These are phyloP conservation scores for Tuber calosporum DNA, from an alignment of 495 filamentous ascomycete species.

Conservation along the genomic window DNA sequence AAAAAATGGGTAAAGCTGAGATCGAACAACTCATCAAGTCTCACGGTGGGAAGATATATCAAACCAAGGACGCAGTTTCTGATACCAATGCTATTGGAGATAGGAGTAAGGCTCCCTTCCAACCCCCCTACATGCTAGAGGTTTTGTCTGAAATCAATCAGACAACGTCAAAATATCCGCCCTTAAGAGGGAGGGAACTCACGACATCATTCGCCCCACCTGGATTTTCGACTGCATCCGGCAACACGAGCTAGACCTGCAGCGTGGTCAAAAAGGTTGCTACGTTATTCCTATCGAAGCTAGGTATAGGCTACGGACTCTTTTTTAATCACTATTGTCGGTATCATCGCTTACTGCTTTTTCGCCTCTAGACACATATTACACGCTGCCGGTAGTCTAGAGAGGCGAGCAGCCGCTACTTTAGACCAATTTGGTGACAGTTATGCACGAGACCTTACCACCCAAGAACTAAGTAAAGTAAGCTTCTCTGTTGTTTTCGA, in stretches of 20 bases:
- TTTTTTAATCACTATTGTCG: background rate
- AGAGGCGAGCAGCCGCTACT: slow-evolving; percentile 46
- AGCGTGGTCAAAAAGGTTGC: slow-evolving; percentile 34
- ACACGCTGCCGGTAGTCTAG: slow-evolving; percentile 41
- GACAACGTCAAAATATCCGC: slow-evolving; percentile 79
- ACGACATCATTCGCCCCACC: slow-evolving; percentile 65
- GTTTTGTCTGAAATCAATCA: slow-evolving; percentile 23
- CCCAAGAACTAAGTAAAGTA: slow-evolving; percentile 55
- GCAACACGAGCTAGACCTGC: slow-evolving; percentile 43
- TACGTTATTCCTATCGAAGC: slow-evolving; percentile 36
- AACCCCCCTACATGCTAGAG: slow-evolving; percentile 2
- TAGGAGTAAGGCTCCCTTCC: slow-evolving; percentile 49
- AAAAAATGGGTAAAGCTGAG: slow-evolving; percentile 67
- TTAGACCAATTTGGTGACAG: slow-evolving; percentile 77
- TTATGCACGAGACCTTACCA: slow-evolving; percentile 63
- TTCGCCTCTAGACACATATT: slow-evolving; percentile 27
- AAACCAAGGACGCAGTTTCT: slow-evolving; percentile 57
- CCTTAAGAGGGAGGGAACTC: slow-evolving; percentile 59
- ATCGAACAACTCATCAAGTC: slow-evolving; percentile 82
- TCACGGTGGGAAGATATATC: slow-evolving; percentile 76
- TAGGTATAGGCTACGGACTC: slow-evolving; percentile 5
- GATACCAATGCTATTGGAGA: slow-evolving; percentile 70
- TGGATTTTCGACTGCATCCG: slow-evolving; percentile 74
- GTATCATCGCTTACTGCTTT: background rate
- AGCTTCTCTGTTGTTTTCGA: background rate